Evolutionary conservation across 768 basidiomycete species (phyloP), one percentile per base, ranked within the genome.

Genomic region (Leccinum broughii): DNA sequence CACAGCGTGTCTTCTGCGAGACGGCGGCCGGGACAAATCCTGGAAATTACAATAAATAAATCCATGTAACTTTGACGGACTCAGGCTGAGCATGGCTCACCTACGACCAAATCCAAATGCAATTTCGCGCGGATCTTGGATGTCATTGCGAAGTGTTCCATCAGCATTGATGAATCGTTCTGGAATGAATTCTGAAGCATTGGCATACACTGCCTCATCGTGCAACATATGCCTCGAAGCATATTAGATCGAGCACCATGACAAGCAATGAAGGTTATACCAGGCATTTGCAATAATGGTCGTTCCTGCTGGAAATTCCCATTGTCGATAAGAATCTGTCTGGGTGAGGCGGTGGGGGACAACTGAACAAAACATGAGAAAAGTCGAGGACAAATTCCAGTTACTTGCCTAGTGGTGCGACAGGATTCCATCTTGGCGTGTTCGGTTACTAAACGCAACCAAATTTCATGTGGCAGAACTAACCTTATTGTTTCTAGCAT

Each of bases 61-160:
- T 1, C 5, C 51, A 4, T 51, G n/a, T n/a, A 41, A 6, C 15
- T 51, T n/a, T 8, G 51, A n/a, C 2, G 28, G 51, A 30, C 17
- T 32, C 32, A 13, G 32, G 32, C 44, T 32, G 14, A 32, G 44
- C 3, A 17, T 2, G 26, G 22, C 51, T 46, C 34, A 58, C 58
- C 58, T 34, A 13, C 58, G 58, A 44, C 58, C 58, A 32, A 58
- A 58, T 35, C 58, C 58, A 48, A 58, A 58, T 6, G 58, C 58
- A 24, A 58, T 58, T 35, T 46, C 57, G 26, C 57, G 57, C 7
- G 57, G 57, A 48, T 58, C 57, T 8, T 34, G 41, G 14, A 58
- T 30, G 41, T 58, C 44, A 3, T 54, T 44, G 1, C 52, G 57
- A 30, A 58, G 57, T 15, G 44, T 5, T 14, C 52, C 57, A 10